Conservation (phyloP, 345 rosid species). For the Nasturtium officinale region DNA sequence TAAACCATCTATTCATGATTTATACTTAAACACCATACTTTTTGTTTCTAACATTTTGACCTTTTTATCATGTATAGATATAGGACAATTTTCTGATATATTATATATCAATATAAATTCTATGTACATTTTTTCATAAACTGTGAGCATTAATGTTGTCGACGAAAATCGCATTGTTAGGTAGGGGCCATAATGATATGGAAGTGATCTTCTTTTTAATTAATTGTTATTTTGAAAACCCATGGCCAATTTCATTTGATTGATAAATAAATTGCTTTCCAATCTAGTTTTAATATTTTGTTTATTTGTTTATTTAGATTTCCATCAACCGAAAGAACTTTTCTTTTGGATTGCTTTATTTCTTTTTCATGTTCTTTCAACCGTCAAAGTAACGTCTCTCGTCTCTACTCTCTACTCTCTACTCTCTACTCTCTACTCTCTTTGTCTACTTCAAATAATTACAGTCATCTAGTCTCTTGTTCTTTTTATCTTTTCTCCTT, state of each 20-base stretch:
- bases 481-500: not conserved
- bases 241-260: conserved; percentile 19
- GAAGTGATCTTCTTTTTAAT: conserved; percentile 38
- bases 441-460: conserved; percentile 25
- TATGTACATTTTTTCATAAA: conserved; percentile 10
- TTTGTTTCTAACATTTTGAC: too few relatives aligned
- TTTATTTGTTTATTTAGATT: conserved; percentile 2
- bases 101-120: too few relatives aligned
- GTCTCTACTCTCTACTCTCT: not conserved
- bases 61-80: too few relatives aligned
- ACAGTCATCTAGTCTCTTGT: conserved; percentile 14
- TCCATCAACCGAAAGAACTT: conserved; percentile 49
- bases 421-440: not conserved
- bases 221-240: conserved; percentile 26
- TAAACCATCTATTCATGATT: not conserved
- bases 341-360: conserved; percentile 37
- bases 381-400: conserved; percentile 44
- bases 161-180: conserved; percentile 23
- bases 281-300: conserved; percentile 18
- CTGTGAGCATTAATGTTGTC: conserved; percentile 28
- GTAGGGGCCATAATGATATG: conserved; percentile 48
- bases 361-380: conserved; percentile 37
- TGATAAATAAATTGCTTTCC: conserved; percentile 31
- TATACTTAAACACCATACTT: too few relatives aligned
- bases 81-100: too few relatives aligned